Evolutionary conservation across 2,329 filamentous ascomycete genomes (phyloP).

Genomic region (Ilyonectria mors-panacis): DNA sequence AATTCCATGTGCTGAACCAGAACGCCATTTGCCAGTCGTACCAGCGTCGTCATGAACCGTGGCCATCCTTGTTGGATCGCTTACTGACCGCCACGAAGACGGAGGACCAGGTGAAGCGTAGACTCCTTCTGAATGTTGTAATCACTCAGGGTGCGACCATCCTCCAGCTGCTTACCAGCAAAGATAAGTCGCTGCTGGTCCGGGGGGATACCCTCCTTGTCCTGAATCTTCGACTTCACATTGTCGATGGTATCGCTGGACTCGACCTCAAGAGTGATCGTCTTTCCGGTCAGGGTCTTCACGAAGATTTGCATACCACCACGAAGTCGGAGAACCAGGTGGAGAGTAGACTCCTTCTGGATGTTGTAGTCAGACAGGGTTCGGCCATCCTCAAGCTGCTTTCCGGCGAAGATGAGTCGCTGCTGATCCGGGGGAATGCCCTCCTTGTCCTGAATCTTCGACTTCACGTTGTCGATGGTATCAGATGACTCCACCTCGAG

Average conservation of each 20-base stretch:
- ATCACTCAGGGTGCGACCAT: constrained; percentile 89
- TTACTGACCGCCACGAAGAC: constrained; percentile 84
- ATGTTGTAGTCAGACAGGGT: constrained; percentile 97
- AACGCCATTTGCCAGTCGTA: constrained; percentile 72
- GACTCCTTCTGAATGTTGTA: constrained; percentile 98
- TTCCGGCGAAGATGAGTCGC: constrained; percentile 92
- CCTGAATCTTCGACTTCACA: constrained; percentile 97
- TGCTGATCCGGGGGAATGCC: constrained; percentile 96
- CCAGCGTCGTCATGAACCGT: constrained; percentile 78
- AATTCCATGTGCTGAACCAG: constrained; percentile 38
- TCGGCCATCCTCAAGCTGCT: constrained; percentile 93
- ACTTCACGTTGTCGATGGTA: constrained; percentile 95
- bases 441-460: constrained; percentile 94
- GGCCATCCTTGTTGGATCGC: constrained; percentile 23
- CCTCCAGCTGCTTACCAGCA: constrained; percentile 95
- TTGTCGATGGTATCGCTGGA: constrained; percentile 95
- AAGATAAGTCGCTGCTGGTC: constrained; percentile 98
- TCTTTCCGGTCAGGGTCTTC: constrained; percentile 93
- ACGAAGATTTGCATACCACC: constrained; percentile 86
- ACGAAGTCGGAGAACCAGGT: constrained; percentile 85
- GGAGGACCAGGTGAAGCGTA: constrained; percentile 88
- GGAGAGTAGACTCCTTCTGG: constrained; percentile 89
- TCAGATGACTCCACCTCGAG: constrained; percentile 91
- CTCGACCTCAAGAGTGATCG: constrained; percentile 92
- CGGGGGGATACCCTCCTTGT: constrained; percentile 97